Conservation (phyloP, 345 rosid genomes). For the Microcos paniculata region DNA sequence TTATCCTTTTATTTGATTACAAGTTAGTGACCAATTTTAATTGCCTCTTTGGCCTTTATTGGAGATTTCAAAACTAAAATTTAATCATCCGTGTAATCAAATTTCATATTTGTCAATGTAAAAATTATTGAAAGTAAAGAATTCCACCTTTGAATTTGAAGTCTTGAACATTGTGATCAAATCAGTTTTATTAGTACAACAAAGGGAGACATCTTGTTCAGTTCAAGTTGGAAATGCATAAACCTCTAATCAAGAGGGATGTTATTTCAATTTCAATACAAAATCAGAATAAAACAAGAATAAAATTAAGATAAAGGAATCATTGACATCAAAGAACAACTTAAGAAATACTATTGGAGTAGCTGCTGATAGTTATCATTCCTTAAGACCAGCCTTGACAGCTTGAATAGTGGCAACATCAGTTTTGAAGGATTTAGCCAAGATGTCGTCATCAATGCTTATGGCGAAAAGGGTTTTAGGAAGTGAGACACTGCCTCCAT, state of each 20-base stretch:
- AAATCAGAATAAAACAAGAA: neutral
- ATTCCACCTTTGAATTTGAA: too few relatives aligned
- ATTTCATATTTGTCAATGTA: neutral
- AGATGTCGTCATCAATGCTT: conserved; percentile 28
- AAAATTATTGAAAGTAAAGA: neutral
- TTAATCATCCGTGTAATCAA: neutral
- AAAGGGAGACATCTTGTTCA: neutral
- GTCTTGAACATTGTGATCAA: neutral
- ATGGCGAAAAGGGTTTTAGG: conserved; percentile 33
- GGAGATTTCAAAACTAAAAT: neutral
- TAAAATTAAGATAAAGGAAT: neutral
- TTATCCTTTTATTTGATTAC: too few relatives aligned
- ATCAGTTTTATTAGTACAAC: neutral
- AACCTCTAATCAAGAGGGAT: neutral
- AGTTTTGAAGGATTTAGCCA: conserved; percentile 41
- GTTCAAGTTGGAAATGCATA: neutral
- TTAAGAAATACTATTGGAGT: neutral
- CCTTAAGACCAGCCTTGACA: conserved; percentile 27
- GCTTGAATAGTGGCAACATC: conserved; percentile 32
- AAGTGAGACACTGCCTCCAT: conserved; percentile 25
- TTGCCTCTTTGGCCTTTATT: neutral
- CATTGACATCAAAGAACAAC: neutral
- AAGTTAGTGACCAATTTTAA: too few relatives aligned
- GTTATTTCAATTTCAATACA: neutral
- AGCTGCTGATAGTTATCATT: neutral